A percentile compares a stretch with the other conserved stretches of the same genome.
Evolutionary conservation across 768 basidiomycete genomes (phyloP).

Genomic region (Royoungia palumana): DNA sequence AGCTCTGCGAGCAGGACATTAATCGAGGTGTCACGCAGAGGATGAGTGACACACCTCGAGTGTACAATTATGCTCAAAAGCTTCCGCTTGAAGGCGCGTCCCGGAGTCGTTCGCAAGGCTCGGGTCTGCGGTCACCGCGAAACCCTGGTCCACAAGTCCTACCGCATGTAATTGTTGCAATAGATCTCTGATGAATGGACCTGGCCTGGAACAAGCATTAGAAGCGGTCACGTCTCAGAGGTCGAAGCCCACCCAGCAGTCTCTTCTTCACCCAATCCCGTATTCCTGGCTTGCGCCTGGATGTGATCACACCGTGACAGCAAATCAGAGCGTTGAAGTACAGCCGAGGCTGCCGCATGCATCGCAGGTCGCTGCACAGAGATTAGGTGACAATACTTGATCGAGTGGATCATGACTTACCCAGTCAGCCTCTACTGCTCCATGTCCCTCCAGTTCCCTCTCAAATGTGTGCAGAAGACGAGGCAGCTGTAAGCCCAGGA

Average conservation of each 20-base stretch:
- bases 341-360: constrained; percentile 47
- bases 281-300: constrained; percentile 32
- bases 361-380: constrained; percentile 37
- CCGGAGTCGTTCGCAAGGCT: constrained; percentile 45
- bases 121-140: constrained; percentile 52
- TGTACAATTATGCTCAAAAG: constrained; percentile 56
- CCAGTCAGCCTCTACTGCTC: constrained; percentile 52
- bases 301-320: constrained; percentile 52
- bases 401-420: constrained; percentile 35
- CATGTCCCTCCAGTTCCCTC: constrained; percentile 46
- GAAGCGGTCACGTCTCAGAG: not conserved
- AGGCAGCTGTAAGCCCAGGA: constrained; percentile 49
- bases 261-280: constrained; percentile 24
- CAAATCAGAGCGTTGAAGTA: constrained; percentile 52
- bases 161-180: constrained; percentile 51
- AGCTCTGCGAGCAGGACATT: constrained; percentile 25
- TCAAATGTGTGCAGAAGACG: constrained; percentile 54
- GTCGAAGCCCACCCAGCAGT: constrained; percentile 10
- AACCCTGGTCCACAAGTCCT: constrained; percentile 52
- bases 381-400: constrained; percentile 7
- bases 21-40: not conserved
- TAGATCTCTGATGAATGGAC: constrained; percentile 27
- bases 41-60: constrained; percentile 44
- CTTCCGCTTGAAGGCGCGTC: constrained; percentile 53
- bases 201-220: constrained; percentile 21